A percentile compares a stretch with the other conserved stretches of the same genome.
These are phyloP conservation scores for Vitis hybrid DNA, from an alignment of 177 flowering plant genomes.

Conservation along the genomic window DNA sequence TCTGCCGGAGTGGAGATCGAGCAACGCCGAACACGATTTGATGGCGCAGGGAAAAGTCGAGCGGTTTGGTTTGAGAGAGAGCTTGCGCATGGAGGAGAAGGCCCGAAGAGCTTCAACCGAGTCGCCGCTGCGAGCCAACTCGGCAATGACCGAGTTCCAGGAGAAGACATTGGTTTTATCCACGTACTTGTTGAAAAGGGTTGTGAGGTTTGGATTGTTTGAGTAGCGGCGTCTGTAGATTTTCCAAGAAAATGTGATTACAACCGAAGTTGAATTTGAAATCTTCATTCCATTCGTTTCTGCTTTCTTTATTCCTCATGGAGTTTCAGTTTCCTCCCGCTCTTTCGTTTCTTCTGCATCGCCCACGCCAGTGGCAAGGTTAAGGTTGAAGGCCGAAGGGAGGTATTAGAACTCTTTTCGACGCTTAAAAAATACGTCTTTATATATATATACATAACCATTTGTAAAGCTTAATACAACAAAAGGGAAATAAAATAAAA, in stretches of 20 bases:
- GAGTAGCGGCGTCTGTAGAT: conserved; percentile 17
- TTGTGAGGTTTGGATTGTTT: conserved; percentile 38
- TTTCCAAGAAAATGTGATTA: conserved; percentile 5
- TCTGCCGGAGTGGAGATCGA: conserved; percentile 54
- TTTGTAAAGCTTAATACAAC: too few species aligned
- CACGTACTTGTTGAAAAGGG: conserved; percentile 62
- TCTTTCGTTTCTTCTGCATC: background rate
- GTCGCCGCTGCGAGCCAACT: conserved; percentile 75
- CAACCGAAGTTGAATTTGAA: conserved; percentile 4
- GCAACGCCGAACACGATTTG: conserved; percentile 75
- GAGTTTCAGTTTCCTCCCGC: background rate
- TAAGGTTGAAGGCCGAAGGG: too few species aligned
- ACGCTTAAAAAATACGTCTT: too few species aligned
- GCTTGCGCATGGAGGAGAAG: conserved; percentile 68
- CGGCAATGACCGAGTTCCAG: conserved; percentile 88
- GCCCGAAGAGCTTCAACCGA: conserved; percentile 74
- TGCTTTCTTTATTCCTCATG: background rate
- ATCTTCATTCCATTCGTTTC: conserved; percentile 23
- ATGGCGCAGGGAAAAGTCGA: conserved; percentile 81
- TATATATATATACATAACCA: too few species aligned
- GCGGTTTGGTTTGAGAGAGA: conserved; percentile 58
- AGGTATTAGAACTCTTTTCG: too few species aligned
- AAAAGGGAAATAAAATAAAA: too few species aligned
- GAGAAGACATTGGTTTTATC: conserved; percentile 60
- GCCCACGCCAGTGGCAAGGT: background rate